Conservation (phyloP, 177 flowering plant species). For the Vitis hybrid region DNA sequence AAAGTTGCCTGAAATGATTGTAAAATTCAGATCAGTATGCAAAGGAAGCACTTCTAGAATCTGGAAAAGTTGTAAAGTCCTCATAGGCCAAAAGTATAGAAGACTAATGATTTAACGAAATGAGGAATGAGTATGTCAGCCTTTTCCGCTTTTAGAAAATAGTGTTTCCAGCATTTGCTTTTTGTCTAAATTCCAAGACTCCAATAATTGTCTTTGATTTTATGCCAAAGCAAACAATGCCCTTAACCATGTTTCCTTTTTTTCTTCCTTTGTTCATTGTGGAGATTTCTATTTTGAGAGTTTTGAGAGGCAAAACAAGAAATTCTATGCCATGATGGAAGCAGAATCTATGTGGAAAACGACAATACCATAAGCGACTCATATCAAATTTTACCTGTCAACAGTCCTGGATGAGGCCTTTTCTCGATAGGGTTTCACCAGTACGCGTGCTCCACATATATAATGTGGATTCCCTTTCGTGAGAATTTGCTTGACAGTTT, state of each 20-base stretch:
- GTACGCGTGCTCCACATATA: constrained; percentile 81
- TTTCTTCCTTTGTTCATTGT: too few relatives aligned
- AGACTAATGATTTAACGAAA: too few relatives aligned
- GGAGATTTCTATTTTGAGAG: too few relatives aligned
- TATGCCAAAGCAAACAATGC: too few relatives aligned
- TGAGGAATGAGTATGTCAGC: too few relatives aligned
- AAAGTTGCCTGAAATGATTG: background rate
- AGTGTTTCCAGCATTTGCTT: background rate
- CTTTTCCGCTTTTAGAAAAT: too few relatives aligned
- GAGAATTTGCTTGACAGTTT: constrained; percentile 66
- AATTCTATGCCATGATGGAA: too few relatives aligned
- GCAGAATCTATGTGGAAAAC: too few relatives aligned
- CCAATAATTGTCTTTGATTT: background rate
- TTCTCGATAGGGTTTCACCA: constrained; percentile 85
- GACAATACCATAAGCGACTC: too few relatives aligned
- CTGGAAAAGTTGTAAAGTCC: background rate
- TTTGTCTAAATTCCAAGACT: background rate
- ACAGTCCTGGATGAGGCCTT: constrained; percentile 46
- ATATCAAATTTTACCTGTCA: constrained; percentile 41
- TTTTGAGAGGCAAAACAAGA: too few relatives aligned
- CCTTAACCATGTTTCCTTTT: too few relatives aligned
- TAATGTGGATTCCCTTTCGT: constrained; percentile 76
- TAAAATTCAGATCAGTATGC: background rate
- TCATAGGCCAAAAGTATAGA: too few relatives aligned
- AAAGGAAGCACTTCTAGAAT: background rate